Base-by-base conservation (phyloP, 2,329 filamentous ascomycete species). In the Seiridium cupressi region DNA sequence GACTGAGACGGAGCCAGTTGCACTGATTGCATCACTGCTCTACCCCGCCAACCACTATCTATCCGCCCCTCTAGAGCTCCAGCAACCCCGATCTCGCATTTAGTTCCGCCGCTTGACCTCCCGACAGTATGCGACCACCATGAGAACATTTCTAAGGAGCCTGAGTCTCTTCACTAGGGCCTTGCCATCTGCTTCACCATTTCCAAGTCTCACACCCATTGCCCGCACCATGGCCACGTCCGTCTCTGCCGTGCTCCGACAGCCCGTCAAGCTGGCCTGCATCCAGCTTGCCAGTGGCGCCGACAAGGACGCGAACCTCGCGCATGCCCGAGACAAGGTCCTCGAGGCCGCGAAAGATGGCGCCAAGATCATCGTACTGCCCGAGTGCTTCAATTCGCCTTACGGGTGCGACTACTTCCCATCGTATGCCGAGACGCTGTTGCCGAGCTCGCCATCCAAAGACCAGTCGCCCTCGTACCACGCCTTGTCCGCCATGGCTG, bases 301-400 rank as follows among this genome's bases (percentile, higher is more conserved):
- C 65, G 92, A 97, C 80, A 99, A 99, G 80, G 73, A 87, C 9
- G 84, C 84, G 66, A 99, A 99, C 77, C 91, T 99, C 64, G 73
- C 83, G 31, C 89, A 89, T 73, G 94, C 95, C 10, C 89, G 91
- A 60, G 81, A 83, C 48, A 93, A 95, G 73, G 93, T 98, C 61
- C 84, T 92, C 63, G 88, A 92, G 74, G 94, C 95, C 4, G 89
- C 92, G 32, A 75, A 80, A 34, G 79, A 79, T 3, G 94, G 94
- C 66, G 92, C 94, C 62, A 87, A 90, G 60, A 87, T 99, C 61
- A 89, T 98, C 65, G 92, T 98, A 40, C 85, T 99, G 18, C 95
- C 95, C 42, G 95, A 99, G 80, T 99, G 95, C 83, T 99, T 99
- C 87, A 99, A 99, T 81, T 96, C 91, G 47, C 95, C 95, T 7